Evolutionary conservation across 2,329 filamentous ascomycete species (phyloP).

Genomic region (Fusarium nanum): DNA sequence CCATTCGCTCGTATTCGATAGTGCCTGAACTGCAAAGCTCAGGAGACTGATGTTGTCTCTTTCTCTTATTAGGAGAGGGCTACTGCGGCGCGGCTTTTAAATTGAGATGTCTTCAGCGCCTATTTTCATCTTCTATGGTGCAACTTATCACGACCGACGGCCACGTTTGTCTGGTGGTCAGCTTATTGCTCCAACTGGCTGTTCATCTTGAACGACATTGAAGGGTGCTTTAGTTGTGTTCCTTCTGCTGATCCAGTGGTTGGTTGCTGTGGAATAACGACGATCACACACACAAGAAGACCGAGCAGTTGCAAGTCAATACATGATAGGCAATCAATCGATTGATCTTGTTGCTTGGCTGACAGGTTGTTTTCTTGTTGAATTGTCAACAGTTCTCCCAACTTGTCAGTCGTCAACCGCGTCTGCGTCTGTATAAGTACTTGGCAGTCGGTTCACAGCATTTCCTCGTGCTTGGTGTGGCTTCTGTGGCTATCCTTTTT

Average conservation of each 20-base stretch:
- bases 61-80: conserved; percentile 5
- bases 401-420: neutral
- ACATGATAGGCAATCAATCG: conserved; percentile 8
- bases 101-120: conserved; percentile 8
- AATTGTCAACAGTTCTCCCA: conserved; percentile 7
- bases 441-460: neutral
- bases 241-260: conserved; percentile 1
- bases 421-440: neutral
- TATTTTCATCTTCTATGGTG: neutral
- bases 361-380: neutral
- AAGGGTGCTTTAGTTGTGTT: conserved; percentile 1
- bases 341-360: conserved; percentile 11
- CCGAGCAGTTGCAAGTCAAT: neutral
- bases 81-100: conserved; percentile 7
- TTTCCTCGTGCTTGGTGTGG: conserved; percentile 15
- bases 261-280: conserved; percentile 23
- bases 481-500: conserved; percentile 31
- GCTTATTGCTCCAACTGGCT: conserved; percentile 2
- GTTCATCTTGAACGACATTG: neutral
- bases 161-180: conserved; percentile 14
- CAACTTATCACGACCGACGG: conserved; percentile 6
- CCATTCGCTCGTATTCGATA: conserved; percentile 29
- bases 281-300: conserved; percentile 8
- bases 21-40: conserved; percentile 21
- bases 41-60: conserved; percentile 12